These are phyloP conservation scores for Tagetes patula DNA, from an alignment of 129 eudicot species.

Conservation along the genomic window DNA sequence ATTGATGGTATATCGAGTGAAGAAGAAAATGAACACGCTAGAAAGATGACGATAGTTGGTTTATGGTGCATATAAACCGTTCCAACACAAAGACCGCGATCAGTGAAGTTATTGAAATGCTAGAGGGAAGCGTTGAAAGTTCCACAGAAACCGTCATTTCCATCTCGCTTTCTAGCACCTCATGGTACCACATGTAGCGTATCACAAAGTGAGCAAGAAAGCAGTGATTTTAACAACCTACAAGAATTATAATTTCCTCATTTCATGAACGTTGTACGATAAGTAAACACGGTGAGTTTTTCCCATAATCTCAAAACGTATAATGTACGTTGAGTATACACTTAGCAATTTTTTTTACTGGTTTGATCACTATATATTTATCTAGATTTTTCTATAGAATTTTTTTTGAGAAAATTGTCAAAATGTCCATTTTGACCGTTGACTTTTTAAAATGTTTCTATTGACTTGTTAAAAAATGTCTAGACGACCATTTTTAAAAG, in stretches of 20 bases:
- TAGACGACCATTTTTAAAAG: no score
- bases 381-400: no score
- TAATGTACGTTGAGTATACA: no score
- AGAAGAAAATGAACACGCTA: neutral
- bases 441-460: no score
- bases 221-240: neutral
- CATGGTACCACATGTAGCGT: neutral
- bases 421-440: no score
- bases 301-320: no score
- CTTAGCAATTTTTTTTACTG: no score
- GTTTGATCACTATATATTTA: no score
- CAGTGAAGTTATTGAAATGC: neutral
- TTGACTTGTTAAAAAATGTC: no score
- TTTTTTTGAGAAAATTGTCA: no score
- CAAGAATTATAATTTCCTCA: neutral
- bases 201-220: constrained; percentile 3
- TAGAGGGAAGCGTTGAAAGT: constrained; percentile 5
- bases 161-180: neutral
- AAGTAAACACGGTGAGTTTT: no score
- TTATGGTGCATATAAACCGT: constrained; percentile 13
- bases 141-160: constrained; percentile 1
- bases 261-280: no score
- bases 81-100: constrained; percentile 11
- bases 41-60: constrained; percentile 3
- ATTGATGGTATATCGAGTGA: neutral